These are phyloP conservation scores for Pythium utonaiense DNA, from an alignment of 352 stramenopile species.

Conservation along the genomic window DNA sequence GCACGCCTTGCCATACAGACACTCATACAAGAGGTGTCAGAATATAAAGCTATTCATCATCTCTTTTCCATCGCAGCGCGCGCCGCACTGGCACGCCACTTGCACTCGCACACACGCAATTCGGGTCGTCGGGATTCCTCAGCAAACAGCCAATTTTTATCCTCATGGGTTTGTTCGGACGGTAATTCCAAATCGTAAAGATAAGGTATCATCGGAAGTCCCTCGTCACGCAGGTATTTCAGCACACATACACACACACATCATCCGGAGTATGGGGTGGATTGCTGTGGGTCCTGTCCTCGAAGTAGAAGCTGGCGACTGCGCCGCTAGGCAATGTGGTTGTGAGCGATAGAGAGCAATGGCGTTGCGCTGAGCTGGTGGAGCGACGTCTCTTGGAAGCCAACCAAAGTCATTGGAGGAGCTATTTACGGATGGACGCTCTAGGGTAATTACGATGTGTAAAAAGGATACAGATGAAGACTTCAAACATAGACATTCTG, in stretches of 20 bases:
- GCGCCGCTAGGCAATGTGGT: neutral
- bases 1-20: conserved; percentile 24
- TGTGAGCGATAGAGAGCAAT: neutral
- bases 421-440: neutral
- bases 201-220: conserved; percentile 78
- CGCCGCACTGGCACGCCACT: no score
- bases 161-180: conserved; percentile 61
- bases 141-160: conserved; percentile 87
- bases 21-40: conserved; percentile 92
- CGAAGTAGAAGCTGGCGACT: no score
- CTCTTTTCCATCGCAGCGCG: conserved; percentile 32
- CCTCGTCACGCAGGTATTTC: neutral
- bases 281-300: neutral
- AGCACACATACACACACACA: neutral
- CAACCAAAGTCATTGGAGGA: conserved; percentile 10
- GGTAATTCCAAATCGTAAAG: conserved; percentile 87
- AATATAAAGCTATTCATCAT: conserved; percentile 89
- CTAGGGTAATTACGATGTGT: neutral
- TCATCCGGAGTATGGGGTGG: neutral
- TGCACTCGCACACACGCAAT: neutral
- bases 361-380: neutral
- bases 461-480: neutral
- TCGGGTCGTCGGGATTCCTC: conserved; percentile 48
- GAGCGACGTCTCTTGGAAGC: neutral
- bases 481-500: no score